Conservation (phyloP, 2,329 filamentous ascomycete species). For the Aspergillus hortae region DNA sequence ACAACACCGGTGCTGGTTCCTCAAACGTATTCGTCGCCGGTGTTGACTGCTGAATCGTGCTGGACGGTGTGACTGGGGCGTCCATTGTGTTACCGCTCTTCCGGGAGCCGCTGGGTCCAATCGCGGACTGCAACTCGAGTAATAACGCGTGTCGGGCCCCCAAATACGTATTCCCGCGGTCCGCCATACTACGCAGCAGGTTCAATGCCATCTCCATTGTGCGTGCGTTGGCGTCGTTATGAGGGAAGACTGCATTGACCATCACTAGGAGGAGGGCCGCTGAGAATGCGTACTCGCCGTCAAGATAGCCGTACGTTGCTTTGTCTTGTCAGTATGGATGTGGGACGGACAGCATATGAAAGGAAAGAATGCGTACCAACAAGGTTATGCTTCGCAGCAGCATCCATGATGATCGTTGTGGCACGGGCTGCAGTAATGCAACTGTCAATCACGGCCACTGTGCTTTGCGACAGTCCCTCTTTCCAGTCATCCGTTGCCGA, state of each 20-base stretch:
- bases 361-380: constrained; percentile 38
- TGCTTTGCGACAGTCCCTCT: constrained; percentile 46
- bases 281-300: constrained; percentile 55
- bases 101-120: constrained; percentile 19
- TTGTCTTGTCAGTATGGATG: background rate
- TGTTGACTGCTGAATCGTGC: constrained; percentile 10
- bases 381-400: constrained; percentile 48
- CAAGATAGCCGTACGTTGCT: constrained; percentile 58
- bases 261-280: constrained; percentile 54
- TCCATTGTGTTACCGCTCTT: constrained; percentile 2
- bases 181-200: constrained; percentile 50
- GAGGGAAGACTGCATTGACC: constrained; percentile 53
- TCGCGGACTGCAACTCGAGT: constrained; percentile 31
- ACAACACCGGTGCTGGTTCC: constrained; percentile 2
- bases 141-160: constrained; percentile 38
- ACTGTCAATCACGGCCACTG: constrained; percentile 51
- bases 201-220: constrained; percentile 48
- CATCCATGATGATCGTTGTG: constrained; percentile 48
- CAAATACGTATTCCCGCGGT: constrained; percentile 52
- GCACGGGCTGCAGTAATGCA: constrained; percentile 51
- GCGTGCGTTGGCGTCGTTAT: constrained; percentile 38
- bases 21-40: constrained; percentile 4
- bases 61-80: constrained; percentile 14
- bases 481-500: constrained; percentile 44
- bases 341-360: background rate